A percentile compares a stretch with the other conserved stretches of the same genome.
phyloP scores from a whole-genome alignment of 345 rosid species.

The Turnera subulata region DNA sequence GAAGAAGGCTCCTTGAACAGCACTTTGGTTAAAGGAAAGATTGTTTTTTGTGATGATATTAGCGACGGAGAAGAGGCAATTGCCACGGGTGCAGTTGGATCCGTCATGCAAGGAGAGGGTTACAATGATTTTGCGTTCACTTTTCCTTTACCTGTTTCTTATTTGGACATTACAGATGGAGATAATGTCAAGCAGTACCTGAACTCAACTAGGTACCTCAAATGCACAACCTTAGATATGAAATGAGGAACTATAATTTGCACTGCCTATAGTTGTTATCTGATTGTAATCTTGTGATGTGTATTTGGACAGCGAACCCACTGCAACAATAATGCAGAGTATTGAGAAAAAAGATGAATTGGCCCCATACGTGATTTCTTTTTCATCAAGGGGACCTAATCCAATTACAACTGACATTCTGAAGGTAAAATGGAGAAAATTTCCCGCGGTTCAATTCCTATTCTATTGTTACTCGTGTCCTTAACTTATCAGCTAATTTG shows the following conservation, averaged over 20 bases:
- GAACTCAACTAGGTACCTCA: conserved; percentile 25
- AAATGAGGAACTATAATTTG: no score
- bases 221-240: neutral
- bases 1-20: conserved; percentile 15
- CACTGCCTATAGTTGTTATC: no score
- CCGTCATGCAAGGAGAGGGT: conserved; percentile 12
- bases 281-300: no score
- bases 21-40: conserved; percentile 33
- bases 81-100: conserved; percentile 26
- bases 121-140: conserved; percentile 14
- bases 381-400: conserved; percentile 41
- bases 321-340: conserved; percentile 30
- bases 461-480: no score
- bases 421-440: conserved; percentile 17
- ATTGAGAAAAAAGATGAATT: conserved; percentile 7
- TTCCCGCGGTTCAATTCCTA: no score
- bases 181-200: conserved; percentile 13
- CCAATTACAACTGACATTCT: conserved; percentile 27
- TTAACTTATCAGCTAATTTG: neutral
- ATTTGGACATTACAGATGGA: conserved; percentile 10
- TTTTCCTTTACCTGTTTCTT: conserved; percentile 26
- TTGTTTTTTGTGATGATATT: conserved; percentile 30
- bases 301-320: conserved; percentile 21
- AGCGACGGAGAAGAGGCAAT: neutral
- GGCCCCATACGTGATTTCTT: conserved; percentile 27